phyloP scores from a whole-genome alignment of 768 basidiomycete species.

The Favolaschia claudopus region DNA sequence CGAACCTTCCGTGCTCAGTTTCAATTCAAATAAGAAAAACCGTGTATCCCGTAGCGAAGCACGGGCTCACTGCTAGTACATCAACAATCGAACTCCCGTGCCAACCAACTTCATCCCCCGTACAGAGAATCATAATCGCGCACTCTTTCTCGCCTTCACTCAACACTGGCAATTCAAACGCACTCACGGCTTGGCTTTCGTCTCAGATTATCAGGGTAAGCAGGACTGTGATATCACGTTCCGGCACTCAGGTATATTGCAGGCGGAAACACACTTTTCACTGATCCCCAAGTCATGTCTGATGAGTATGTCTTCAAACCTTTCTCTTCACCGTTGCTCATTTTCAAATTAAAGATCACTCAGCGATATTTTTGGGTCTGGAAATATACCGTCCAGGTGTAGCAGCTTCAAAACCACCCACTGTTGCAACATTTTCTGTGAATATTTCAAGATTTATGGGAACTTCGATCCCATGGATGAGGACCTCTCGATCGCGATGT shows the following conservation, averaged over 20 bases:
- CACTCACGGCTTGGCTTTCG: not conserved
- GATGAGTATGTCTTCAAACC: not conserved
- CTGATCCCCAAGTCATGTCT: slow-evolving; percentile 3
- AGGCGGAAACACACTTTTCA: not conserved
- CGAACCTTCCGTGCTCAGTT: too few species aligned
- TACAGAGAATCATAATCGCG: not conserved
- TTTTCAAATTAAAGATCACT: not conserved
- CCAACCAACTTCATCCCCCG: not conserved
- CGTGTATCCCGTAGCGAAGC: too few species aligned
- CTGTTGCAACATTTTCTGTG: not conserved
- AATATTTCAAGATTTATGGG: not conserved
- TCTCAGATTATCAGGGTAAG: slow-evolving; percentile 11
- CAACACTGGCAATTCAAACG: slow-evolving; percentile 1
- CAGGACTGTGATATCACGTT: not conserved
- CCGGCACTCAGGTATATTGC: not conserved
- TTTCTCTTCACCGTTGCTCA: not conserved
- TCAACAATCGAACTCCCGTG: not conserved
- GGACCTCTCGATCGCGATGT: too few species aligned
- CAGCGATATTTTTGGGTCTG: not conserved
- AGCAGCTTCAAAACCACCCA: not conserved
- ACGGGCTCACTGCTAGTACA: too few species aligned
- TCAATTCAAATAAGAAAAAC: too few species aligned
- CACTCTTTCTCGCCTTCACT: not conserved
- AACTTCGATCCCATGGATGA: not conserved
- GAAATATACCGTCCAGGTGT: not conserved